Conservation (phyloP, 768 basidiomycete genomes). For the Mycena albidolilacea region DNA sequence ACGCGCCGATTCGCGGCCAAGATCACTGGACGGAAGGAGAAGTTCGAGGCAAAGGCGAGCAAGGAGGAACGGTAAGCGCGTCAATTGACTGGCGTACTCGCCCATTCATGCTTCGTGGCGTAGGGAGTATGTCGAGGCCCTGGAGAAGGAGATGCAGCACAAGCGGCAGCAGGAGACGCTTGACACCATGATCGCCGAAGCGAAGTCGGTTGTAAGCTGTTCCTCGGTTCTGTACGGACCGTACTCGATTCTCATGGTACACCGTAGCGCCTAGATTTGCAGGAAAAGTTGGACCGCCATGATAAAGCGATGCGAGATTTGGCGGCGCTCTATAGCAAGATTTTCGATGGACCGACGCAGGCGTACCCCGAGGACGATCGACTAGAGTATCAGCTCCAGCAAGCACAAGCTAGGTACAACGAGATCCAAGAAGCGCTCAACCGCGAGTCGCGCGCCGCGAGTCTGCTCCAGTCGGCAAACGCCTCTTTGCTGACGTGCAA, state of each 20-base stretch:
- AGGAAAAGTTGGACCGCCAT: slow-evolving; percentile 48
- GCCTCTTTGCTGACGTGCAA: slow-evolving; percentile 50
- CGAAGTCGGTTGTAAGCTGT: slow-evolving; percentile 52
- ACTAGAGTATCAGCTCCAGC: slow-evolving; percentile 55
- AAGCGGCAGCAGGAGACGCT: slow-evolving; percentile 51
- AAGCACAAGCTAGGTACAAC: slow-evolving; percentile 51
- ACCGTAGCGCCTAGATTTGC: slow-evolving; percentile 51
- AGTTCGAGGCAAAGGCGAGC: slow-evolving; percentile 57
- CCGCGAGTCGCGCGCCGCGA: slow-evolving; percentile 57
- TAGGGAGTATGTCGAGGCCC: slow-evolving; percentile 63
- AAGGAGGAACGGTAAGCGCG: slow-evolving; percentile 62
- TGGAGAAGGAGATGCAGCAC: slow-evolving; percentile 58
- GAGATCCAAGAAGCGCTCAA: slow-evolving; percentile 54
- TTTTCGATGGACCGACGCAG: slow-evolving; percentile 62
- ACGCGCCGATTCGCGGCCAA: slow-evolving; percentile 55
- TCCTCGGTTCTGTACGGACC: not conserved
- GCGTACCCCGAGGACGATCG: slow-evolving; percentile 63
- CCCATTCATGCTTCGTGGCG: not conserved
- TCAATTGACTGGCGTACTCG: not conserved
- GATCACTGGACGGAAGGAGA: slow-evolving; percentile 58
- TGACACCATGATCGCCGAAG: slow-evolving; percentile 52
- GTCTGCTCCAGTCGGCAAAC: slow-evolving; percentile 57
- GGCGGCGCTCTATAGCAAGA: slow-evolving; percentile 53
- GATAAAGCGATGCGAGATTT: slow-evolving; percentile 54
- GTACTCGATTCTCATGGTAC: not conserved